Percentiles rank a stretch among this genome's conserved stretches.
These are phyloP conservation scores for Inosperma sp. DNA, from an alignment of 768 basidiomycete species.

Conservation along the genomic window DNA sequence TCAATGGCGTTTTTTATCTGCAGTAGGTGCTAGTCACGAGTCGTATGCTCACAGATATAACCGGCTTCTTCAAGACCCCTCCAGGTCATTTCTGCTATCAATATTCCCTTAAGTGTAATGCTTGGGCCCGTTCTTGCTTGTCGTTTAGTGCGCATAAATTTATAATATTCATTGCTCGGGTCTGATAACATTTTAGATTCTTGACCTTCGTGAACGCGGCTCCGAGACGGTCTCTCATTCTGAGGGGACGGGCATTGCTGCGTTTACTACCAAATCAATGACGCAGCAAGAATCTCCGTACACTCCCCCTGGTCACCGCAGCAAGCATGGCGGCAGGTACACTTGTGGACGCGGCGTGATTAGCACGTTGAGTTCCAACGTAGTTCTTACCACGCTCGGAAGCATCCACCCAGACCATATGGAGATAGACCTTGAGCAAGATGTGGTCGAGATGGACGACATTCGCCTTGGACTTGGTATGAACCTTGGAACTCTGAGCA, in stretches of 20 bases:
- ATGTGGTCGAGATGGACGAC: constrained; percentile 55
- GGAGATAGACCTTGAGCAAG: constrained; percentile 46
- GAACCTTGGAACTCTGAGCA: constrained; percentile 46
- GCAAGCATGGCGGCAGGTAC: constrained; percentile 36
- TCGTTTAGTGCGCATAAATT: constrained; percentile 49
- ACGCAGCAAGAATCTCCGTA: constrained; percentile 53
- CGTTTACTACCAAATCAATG: constrained; percentile 61
- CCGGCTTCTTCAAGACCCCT: constrained; percentile 53
- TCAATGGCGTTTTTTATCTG: constrained; percentile 84
- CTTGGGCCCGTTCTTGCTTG: constrained; percentile 76
- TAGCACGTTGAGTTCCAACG: constrained; percentile 55
- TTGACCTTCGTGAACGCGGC: constrained; percentile 77
- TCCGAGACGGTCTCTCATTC: constrained; percentile 75
- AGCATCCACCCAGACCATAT: constrained; percentile 50
- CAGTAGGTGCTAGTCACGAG: constrained; percentile 44
- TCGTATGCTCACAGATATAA: constrained; percentile 6
- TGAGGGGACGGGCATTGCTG: constrained; percentile 63
- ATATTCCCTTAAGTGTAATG: constrained; percentile 83
- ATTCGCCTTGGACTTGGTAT: constrained; percentile 52
- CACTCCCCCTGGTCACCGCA: constrained; percentile 45
- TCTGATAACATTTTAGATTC: constrained; percentile 44
- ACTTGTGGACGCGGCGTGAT: constrained; percentile 40
- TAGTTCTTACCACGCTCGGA: constrained; percentile 60
- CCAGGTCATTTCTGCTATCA: constrained; percentile 78
- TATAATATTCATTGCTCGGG: not conserved